Conservation (phyloP, 768 basidiomycete genomes). For the Neoboletus magnificus region DNA sequence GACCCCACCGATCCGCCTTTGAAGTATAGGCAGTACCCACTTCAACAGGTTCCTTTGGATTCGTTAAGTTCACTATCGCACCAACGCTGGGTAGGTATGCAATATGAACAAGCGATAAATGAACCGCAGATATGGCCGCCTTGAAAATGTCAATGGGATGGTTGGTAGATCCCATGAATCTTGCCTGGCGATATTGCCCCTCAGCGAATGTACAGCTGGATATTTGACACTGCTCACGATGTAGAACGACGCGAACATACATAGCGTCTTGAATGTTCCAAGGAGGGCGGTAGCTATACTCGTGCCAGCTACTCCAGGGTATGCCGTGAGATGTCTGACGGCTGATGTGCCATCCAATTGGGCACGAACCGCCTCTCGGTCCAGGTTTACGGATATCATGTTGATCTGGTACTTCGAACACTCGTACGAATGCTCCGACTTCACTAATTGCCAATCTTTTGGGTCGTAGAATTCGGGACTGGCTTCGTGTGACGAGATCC, state of each 20-base stretch:
- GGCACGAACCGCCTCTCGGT: constrained; percentile 38
- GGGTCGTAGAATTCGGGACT: constrained; percentile 50
- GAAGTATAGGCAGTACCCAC: constrained; percentile 48
- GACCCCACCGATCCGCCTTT: constrained; percentile 55
- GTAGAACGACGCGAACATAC: constrained; percentile 59
- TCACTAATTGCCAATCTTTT: constrained; percentile 69
- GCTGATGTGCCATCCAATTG: constrained; percentile 11
- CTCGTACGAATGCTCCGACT: constrained; percentile 63
- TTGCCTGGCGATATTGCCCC: constrained; percentile 45
- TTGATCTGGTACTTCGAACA: constrained; percentile 76
- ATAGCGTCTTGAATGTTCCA: constrained; percentile 40
- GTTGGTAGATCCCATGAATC: constrained; percentile 61
- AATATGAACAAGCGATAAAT: constrained; percentile 61
- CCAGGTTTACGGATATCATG: constrained; percentile 55
- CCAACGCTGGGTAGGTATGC: constrained; percentile 41
- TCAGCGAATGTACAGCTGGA: neutral
- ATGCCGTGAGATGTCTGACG: constrained; percentile 53
- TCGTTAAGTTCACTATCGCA: neutral
- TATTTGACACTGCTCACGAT: constrained; percentile 44
- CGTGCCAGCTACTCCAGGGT: constrained; percentile 70
- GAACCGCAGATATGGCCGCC: constrained; percentile 63
- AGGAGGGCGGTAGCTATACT: constrained; percentile 52
- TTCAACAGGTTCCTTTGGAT: constrained; percentile 14
- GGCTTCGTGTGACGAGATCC: constrained; percentile 75
- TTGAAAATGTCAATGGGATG: constrained; percentile 62